A percentile compares a stretch with the other conserved stretches of the same genome.
Conservation (phyloP, 1,284 basidiomycete species). For the Ceratobasidium sp. region DNA sequence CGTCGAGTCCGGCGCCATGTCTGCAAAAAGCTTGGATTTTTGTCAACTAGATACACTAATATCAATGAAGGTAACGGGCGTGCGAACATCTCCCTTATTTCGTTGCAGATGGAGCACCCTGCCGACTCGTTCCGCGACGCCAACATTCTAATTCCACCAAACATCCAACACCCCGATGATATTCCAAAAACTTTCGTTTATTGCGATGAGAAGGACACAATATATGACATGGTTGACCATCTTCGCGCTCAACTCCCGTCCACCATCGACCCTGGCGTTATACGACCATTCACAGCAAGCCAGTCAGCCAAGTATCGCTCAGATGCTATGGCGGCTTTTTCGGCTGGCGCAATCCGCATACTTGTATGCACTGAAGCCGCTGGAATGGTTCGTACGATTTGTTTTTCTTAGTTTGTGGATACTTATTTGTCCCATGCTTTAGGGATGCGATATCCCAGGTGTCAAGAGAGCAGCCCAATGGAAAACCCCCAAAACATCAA, state of each 20-base stretch:
- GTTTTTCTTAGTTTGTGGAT: background rate
- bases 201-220: background rate
- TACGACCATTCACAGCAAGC: background rate
- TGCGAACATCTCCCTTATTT: background rate
- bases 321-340: conserved; percentile 3
- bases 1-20: background rate
- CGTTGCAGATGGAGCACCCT: background rate
- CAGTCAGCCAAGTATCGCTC: background rate
- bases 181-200: background rate
- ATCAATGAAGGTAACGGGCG: background rate
- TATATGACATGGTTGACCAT: background rate
- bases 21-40: conserved; percentile 5
- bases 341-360: background rate
- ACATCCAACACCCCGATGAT: no score
- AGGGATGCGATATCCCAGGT: conserved; percentile 32
- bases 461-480: background rate
- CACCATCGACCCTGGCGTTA: background rate
- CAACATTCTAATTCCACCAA: background rate
- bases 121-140: background rate
- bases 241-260: background rate
- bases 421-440: background rate
- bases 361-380: conserved; percentile 29
- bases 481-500: background rate
- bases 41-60: background rate
- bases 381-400: conserved; percentile 9